Base-by-base conservation (phyloP, 2,329 filamentous ascomycete genomes). In the Fusarium illudens region DNA sequence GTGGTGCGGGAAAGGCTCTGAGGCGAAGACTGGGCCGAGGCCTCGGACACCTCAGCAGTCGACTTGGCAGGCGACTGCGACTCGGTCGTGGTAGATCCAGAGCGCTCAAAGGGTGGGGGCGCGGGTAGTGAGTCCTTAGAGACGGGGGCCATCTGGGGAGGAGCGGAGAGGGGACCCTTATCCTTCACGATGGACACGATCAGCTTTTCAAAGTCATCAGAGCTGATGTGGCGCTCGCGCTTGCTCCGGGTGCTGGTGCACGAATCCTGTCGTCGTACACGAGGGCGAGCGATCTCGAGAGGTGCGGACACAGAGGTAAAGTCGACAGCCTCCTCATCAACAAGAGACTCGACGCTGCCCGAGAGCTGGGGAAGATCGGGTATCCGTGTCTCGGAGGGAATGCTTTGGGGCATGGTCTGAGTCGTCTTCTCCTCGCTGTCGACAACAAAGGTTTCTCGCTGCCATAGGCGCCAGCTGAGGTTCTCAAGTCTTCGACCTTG, bases 401-500 rank as follows among this genome's bases (percentile, higher is more conserved):
- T 86, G 58, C 84, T 79, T 69, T 83, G 81, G 70, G 88, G 81
- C 63, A 84, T 74, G 71, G 83, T 80, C 68, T 82, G 77, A 71
- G 83, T 78, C 73, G 77, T 71, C 73, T 85, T 83, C 71, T 85
- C 84, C 62, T 86, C 90, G 80, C 91, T 94, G 81, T 94, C 97
- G 74, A 97, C 93, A 11, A 80, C 76, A 68, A 80, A 77, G 44
- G 72, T 74, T 78, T 98, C 94, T 75, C 94, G 88, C 74, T 93
- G 96, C 95, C 94, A 98, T 65, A 98, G 83, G 74, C 96, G 86
- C 96, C 96, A 98, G 78, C 92, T 96, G 67, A 99, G 84, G 82
- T 99, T 98, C 79, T 98, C 96, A 77, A 97, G 84, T 75, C 96
- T 87, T 76, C 93, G 90, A 60, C 96, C 96, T 80, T 98, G 92